A percentile compares a stretch with the other conserved stretches of the same genome.
phyloP scores from a whole-genome alignment of 2,329 filamentous ascomycete species.

The Colletotrichum cereale region DNA sequence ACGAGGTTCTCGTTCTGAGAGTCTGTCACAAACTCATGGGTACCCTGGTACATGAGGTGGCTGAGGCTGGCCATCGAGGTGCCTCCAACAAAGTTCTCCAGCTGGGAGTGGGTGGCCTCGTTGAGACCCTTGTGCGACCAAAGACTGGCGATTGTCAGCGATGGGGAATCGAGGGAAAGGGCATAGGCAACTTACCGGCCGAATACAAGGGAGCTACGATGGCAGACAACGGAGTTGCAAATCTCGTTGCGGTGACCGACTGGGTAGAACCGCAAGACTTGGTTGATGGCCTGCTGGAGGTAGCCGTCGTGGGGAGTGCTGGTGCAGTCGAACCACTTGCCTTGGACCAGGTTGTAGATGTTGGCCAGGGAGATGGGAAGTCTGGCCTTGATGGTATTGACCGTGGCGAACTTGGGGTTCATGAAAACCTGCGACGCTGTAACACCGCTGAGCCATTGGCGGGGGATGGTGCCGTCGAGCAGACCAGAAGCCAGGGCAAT shows the following conservation, averaged over 20 bases:
- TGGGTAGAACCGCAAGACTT: conserved; percentile 69
- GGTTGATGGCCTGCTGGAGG: conserved; percentile 65
- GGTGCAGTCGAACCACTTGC: conserved; percentile 67
- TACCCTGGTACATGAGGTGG: conserved; percentile 68
- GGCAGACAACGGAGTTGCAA: conserved; percentile 72
- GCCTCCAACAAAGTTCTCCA: conserved; percentile 72
- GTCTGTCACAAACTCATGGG: conserved; percentile 58
- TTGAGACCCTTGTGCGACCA: conserved; percentile 76
- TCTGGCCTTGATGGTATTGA: conserved; percentile 68
- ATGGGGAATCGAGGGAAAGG: no score
- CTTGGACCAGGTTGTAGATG: conserved; percentile 61
- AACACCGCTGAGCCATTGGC: conserved; percentile 68
- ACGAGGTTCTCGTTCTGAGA: conserved; percentile 8
- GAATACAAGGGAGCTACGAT: conserved; percentile 70
- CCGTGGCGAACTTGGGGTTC: conserved; percentile 68
- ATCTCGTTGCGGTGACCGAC: conserved; percentile 63
- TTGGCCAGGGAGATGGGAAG: conserved; percentile 61
- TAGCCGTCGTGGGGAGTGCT: conserved; percentile 59
- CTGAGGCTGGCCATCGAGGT: conserved; percentile 69
- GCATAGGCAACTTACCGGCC: conserved; percentile 58
- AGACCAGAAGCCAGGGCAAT: conserved; percentile 69
- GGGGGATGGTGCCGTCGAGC: conserved; percentile 70
- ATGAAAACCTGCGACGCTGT: conserved; percentile 73
- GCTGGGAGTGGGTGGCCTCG: conserved; percentile 72
- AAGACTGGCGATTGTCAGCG: conserved; percentile 30